A percentile compares a stretch with the other conserved stretches of the same genome.
These are phyloP conservation scores for Bruguiera sexangula DNA, from an alignment of 345 rosid species.

Conservation along the genomic window DNA sequence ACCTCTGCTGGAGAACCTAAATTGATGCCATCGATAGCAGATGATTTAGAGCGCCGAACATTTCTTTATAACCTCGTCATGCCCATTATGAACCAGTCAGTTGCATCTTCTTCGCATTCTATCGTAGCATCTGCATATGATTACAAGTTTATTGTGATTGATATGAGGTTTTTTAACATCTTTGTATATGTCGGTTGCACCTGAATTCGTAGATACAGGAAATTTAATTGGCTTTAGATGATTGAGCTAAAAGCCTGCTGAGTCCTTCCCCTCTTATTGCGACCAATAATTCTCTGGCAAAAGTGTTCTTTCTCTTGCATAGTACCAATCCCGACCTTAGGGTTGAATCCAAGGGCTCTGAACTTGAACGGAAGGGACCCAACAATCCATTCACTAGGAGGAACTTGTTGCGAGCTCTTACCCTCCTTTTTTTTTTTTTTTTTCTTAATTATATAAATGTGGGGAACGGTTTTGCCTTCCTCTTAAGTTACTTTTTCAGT, in stretches of 20 bases:
- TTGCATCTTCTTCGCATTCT: constrained; percentile 6
- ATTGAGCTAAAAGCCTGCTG: not conserved
- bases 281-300: not conserved
- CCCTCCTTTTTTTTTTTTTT: not conserved
- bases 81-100: constrained; percentile 63
- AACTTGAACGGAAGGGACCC: not conserved
- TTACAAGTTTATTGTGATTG: not conserved
- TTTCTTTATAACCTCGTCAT: constrained; percentile 63
- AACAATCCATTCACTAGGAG: not conserved
- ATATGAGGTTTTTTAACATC: not conserved
- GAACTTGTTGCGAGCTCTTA: not conserved
- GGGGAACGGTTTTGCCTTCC: too few relatives aligned
- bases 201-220: not conserved
- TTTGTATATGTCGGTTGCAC: not conserved
- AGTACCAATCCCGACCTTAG: not conserved
- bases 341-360: not conserved
- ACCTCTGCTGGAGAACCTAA: constrained; percentile 69
- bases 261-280: not conserved
- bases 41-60: constrained; percentile 62
- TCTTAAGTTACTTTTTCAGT: too few relatives aligned
- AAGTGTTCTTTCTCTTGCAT: not conserved
- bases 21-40: constrained; percentile 59
- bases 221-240: too few relatives aligned
- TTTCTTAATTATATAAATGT: too few relatives aligned
- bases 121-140: not conserved